Conservation (phyloP, 2,329 filamentous ascomycete species). For the Lachnum nothofagi region DNA sequence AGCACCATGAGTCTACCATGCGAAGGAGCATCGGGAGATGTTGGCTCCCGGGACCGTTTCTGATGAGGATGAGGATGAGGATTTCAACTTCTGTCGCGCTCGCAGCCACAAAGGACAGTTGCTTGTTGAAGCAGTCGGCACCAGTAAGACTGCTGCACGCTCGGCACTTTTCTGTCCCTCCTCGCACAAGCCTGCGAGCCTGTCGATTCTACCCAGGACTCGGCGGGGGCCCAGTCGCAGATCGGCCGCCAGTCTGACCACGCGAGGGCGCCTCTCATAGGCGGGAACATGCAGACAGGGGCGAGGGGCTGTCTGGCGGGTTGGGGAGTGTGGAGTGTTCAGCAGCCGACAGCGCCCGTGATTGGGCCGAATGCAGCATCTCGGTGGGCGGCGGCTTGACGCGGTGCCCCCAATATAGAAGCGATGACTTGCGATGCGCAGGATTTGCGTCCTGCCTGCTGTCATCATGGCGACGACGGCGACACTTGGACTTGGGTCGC, state of each 20-base stretch:
- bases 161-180: too few relatives aligned
- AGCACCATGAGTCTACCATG: too few relatives aligned
- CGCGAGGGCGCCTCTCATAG: neutral
- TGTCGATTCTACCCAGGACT: too few relatives aligned
- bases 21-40: too few relatives aligned
- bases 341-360: neutral
- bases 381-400: neutral
- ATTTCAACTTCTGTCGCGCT: neutral
- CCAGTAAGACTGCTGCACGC: neutral
- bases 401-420: neutral
- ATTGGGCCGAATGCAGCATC: neutral
- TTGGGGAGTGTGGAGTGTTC: neutral
- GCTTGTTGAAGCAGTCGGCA: neutral
- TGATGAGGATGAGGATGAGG: neutral
- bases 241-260: too few relatives aligned
- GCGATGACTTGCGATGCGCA: neutral
- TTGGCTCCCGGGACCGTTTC: neutral
- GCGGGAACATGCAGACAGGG: neutral
- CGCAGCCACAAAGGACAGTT: neutral
- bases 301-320: neutral
- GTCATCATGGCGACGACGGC: neutral
- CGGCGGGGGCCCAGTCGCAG: too few relatives aligned
- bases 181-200: too few relatives aligned
- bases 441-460: neutral
- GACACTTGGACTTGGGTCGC: neutral